Evolutionary conservation across 192 early-diverging fungal genomes (phyloP).

Genomic region (Paraglomus brasilianum): DNA sequence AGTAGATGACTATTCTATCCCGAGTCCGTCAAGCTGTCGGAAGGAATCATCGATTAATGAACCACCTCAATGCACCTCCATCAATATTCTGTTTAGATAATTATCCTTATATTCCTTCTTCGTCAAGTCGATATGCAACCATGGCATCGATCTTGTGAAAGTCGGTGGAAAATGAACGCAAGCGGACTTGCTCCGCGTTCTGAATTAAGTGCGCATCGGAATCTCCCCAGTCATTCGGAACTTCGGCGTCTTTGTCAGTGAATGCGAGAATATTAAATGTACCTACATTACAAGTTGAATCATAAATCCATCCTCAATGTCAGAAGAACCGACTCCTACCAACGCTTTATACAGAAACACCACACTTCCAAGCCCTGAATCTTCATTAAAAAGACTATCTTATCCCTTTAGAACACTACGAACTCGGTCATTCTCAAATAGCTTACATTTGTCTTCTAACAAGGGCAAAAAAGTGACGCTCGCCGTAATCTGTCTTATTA

Average conservation of each 20-base stretch:
- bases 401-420: neutral
- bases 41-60: too few species aligned
- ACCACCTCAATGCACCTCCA: too few species aligned
- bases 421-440: neutral
- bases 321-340: neutral
- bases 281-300: slow-evolving; percentile 39
- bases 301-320: neutral
- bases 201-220: slow-evolving; percentile 75
- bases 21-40: too few species aligned
- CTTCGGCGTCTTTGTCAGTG: slow-evolving; percentile 81
- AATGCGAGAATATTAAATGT: slow-evolving; percentile 93
- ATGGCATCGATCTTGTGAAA: slow-evolving; percentile 82
- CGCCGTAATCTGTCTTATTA: slow-evolving; percentile 89
- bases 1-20: too few species aligned
- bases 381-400: too few species aligned
- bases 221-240: slow-evolving; percentile 85
- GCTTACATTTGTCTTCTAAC: slow-evolving; percentile 77
- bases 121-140: slow-evolving; percentile 77
- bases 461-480: slow-evolving; percentile 89
- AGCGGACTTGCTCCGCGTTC: slow-evolving; percentile 79
- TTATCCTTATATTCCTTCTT: slow-evolving; percentile 41
- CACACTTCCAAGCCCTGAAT: neutral
- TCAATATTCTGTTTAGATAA: too few species aligned
- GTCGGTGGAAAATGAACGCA: slow-evolving; percentile 82
- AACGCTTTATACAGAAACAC: neutral